Evolutionary conservation across 2,329 filamentous ascomycete genomes (phyloP), one percentile per base, ranked within the genome.

Genomic region (Sporothrix pseudoabietina): DNA sequence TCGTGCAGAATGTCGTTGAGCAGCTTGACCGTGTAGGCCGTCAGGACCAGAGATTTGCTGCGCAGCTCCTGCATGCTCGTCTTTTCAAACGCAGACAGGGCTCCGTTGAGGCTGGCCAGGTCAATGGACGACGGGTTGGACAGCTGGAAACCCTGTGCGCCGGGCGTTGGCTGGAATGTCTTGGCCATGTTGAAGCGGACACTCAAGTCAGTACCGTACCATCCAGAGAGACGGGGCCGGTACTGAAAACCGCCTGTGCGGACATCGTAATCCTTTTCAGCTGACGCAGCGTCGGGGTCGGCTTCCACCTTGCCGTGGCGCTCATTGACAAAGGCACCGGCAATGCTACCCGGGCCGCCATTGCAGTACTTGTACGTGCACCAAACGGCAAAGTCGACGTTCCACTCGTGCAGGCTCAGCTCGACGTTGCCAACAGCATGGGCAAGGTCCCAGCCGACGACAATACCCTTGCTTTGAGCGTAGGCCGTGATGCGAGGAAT

Each of bases 291-390:
- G 41, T 22, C 26, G 7, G 14, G 30, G 39, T 30, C 10, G 3
- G 47, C 9, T 47, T 82, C 80, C 12, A 92, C 89, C 32, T 80
- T 80, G 55, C 91, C 89, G 79, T 97, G 91, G 54, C 84, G 85
- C 79, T 93, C 89, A 80, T 97, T 93, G 9, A 97, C 91, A 77
- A 94, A 97, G 0, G 91, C 84, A 0, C 91, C 94, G 0, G 89
- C 93, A 76, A 97, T 97, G 19, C 90, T 87, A 4, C 94, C 94
- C 0, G 94, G 93, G 0, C 94, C 94, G 35, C 90, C 90, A 79
- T 97, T 97, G 80, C 97, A 87, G 83, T 97, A 97, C 83, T 97
- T 97, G 86, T 97, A 97, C 22, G 91, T 94, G 82, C 94, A 97
- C 94, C 94, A 97, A 71, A 88, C 92, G 19, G 94, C 94, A 78